Evolutionary conservation across 1,139 yeast genomes (phyloP).

Genomic region (Williopsis jadinii): DNA sequence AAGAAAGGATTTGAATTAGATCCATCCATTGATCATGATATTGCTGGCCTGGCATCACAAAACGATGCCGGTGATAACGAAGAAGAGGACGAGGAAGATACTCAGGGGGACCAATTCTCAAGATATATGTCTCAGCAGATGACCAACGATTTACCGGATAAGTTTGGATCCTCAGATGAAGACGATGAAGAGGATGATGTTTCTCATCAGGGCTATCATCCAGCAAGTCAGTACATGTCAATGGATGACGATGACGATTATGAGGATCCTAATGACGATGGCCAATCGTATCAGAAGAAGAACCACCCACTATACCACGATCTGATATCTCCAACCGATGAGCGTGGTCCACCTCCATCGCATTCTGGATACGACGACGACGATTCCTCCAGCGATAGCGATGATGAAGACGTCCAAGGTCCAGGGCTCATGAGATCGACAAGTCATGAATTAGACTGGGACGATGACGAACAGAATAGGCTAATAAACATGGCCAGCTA

Average conservation of each 20-base stretch:
- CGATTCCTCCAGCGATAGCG: slow-evolving; percentile 15
- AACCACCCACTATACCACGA: slow-evolving; percentile 48
- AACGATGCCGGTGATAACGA: slow-evolving; percentile 11
- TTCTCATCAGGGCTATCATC: slow-evolving; percentile 4
- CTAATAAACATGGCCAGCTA: slow-evolving; percentile 28
- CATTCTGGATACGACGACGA: slow-evolving; percentile 4
- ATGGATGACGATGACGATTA: slow-evolving; percentile 51
- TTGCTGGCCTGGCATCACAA: slow-evolving; percentile 12
- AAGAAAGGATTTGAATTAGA: slow-evolving; percentile 26
- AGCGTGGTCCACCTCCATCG: slow-evolving; percentile 13
- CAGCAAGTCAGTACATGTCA: slow-evolving; percentile 12
- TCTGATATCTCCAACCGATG: slow-evolving; percentile 22
- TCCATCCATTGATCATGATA: slow-evolving; percentile 31
- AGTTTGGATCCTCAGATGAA: slow-evolving; percentile 44
- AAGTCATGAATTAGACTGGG: slow-evolving; percentile 34
- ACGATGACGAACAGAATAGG: slow-evolving; percentile 30
- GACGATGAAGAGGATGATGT: slow-evolving; percentile 43
- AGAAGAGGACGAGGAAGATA: slow-evolving; percentile 17
- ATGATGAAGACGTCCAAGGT: slow-evolving; percentile 21
- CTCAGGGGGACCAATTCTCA: slow-evolving; percentile 50
- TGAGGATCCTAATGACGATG: slow-evolving; percentile 78
- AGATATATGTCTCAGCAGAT: slow-evolving; percentile 82
- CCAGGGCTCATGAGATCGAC: slow-evolving; percentile 34
- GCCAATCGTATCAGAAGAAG: slow-evolving; percentile 61
- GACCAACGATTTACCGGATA: slow-evolving; percentile 52